Percentiles rank a stretch among this genome's conserved stretches.
Evolutionary conservation across 2,329 filamentous ascomycete genomes (phyloP).

Genomic region (Colletotrichum gigasporum): DNA sequence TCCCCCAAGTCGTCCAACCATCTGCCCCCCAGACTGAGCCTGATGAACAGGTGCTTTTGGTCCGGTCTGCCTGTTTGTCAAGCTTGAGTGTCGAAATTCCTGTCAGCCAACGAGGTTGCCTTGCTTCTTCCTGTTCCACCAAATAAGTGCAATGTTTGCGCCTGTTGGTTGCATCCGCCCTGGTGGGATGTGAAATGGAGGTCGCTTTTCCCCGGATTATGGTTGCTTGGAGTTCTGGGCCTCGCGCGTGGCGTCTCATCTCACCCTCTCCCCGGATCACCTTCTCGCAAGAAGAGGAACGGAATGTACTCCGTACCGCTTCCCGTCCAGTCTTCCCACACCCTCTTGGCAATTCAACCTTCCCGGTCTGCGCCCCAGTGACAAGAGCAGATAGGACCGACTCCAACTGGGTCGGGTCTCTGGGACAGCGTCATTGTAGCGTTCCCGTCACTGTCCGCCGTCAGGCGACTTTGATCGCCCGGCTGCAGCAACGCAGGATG

Average conservation of each 20-base stretch:
- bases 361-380: conserved; percentile 21
- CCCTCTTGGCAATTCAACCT: not conserved
- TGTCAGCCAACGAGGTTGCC: not conserved
- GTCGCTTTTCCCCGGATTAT: conserved; percentile 18
- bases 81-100: not conserved
- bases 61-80: not conserved
- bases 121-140: not conserved
- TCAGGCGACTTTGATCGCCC: conserved; percentile 13
- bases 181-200: not conserved
- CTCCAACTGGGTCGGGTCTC: conserved; percentile 7
- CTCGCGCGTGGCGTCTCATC: conserved; percentile 20
- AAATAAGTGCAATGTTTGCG: not conserved
- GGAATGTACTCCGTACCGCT: not conserved
- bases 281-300: not conserved
- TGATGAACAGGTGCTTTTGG: conserved; percentile 6
- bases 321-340: conserved; percentile 9
- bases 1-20: conserved; percentile 15
- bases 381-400: conserved; percentile 26
- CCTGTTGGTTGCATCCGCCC: not conserved
- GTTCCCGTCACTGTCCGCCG: not conserved
- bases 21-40: not conserved
- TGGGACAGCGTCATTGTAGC: conserved; percentile 28
- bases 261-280: not conserved
- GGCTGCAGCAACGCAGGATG: not conserved
- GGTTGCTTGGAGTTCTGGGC: not conserved